Percentiles rank a stretch among this genome's conserved stretches.
Conservation (phyloP, 2,329 filamentous ascomycete genomes). For the Fusarium metavorans region DNA sequence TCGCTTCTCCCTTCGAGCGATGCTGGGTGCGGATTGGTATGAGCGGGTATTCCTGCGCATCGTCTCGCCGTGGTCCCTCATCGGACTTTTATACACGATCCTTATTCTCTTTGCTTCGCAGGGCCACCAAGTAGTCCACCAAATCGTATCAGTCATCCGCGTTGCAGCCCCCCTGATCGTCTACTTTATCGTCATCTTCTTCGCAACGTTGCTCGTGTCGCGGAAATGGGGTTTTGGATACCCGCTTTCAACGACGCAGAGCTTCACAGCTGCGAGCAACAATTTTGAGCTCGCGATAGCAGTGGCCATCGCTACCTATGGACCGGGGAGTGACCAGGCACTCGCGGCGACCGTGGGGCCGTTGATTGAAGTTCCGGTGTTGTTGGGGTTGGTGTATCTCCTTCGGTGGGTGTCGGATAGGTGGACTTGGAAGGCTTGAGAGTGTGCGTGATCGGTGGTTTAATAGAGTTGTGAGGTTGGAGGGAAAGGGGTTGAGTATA, state of each 20-base stretch:
- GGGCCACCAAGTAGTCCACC: constrained; percentile 79
- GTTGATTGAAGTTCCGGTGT: constrained; percentile 86
- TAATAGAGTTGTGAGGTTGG: not conserved
- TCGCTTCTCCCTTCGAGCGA: constrained; percentile 68
- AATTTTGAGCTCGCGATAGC: constrained; percentile 95
- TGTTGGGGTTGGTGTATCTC: constrained; percentile 82
- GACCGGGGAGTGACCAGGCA: constrained; percentile 81
- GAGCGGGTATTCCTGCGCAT: constrained; percentile 76
- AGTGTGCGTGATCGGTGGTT: not conserved
- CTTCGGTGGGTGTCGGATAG: constrained; percentile 69
- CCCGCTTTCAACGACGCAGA: constrained; percentile 77
- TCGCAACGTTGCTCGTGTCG: constrained; percentile 71
- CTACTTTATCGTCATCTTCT: constrained; percentile 84
- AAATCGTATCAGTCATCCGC: constrained; percentile 84
- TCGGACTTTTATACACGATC: constrained; percentile 89
- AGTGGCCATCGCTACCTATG: constrained; percentile 85
- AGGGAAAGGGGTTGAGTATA: not conserved
- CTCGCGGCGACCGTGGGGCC: constrained; percentile 87
- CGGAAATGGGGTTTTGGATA: constrained; percentile 81
- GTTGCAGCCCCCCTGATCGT: constrained; percentile 85
- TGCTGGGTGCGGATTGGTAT: constrained; percentile 72
- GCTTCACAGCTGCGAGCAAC: constrained; percentile 90
- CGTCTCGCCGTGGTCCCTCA: constrained; percentile 78
- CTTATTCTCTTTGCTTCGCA: constrained; percentile 87
- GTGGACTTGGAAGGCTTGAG: constrained; percentile 50